Evolutionary conservation across 768 basidiomycete species (phyloP).

Genomic region (Tephrocybe sp.): DNA sequence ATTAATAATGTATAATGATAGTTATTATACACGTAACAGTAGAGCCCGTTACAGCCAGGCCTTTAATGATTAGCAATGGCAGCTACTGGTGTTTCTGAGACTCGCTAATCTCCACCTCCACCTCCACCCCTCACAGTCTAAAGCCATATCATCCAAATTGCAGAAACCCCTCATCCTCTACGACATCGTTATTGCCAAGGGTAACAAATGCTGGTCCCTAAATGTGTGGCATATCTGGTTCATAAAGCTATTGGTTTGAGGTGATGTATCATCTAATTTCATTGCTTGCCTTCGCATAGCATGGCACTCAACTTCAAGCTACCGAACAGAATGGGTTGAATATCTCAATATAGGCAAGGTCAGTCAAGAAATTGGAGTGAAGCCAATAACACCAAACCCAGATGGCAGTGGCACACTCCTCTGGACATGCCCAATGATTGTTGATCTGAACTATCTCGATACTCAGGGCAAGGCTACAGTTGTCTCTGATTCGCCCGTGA

Average conservation of each 20-base stretch:
- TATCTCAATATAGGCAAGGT: slow-evolving; percentile 36
- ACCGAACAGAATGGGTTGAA: slow-evolving; percentile 39
- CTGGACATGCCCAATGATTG: slow-evolving; percentile 15
- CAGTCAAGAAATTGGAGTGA: slow-evolving; percentile 29
- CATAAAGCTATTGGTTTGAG: not conserved
- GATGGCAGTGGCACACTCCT: slow-evolving; percentile 12
- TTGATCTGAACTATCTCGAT: slow-evolving; percentile 12
- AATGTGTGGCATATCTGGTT: slow-evolving; percentile 15
- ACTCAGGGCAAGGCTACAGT: slow-evolving; percentile 9
- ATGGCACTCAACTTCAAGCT: slow-evolving; percentile 22
- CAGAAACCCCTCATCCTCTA: slow-evolving; percentile 7
- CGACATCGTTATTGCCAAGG: slow-evolving; percentile 10
- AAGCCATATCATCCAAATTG: not conserved
- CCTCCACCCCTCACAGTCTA: not conserved
- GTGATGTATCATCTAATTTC: not conserved
- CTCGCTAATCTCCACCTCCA: too few species aligned
- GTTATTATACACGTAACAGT: too few species aligned
- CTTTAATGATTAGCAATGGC: too few species aligned
- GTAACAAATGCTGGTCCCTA: slow-evolving; percentile 12
- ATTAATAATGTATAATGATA: too few species aligned
- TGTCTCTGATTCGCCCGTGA: slow-evolving; percentile 12
- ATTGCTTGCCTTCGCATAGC: not conserved
- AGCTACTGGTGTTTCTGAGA: too few species aligned
- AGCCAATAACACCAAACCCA: slow-evolving; percentile 20
- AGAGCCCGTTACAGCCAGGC: too few species aligned